Evolutionary conservation across 768 basidiomycete species (phyloP).

Genomic region (Boletales sp.): DNA sequence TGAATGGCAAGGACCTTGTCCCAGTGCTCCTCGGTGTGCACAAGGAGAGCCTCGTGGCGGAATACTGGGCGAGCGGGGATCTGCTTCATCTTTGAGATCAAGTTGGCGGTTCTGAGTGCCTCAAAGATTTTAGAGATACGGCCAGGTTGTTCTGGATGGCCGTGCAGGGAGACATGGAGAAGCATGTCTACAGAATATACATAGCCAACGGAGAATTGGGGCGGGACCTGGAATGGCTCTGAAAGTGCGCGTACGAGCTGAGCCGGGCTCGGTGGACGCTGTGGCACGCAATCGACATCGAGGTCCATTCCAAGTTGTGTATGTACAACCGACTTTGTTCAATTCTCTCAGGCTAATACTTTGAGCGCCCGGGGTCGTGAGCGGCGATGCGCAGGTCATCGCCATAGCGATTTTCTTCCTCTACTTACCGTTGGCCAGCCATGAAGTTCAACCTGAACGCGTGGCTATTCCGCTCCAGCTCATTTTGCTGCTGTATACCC

Average conservation of each 20-base stretch:
- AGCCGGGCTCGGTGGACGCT: conserved; percentile 18
- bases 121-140: conserved; percentile 78
- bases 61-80: conserved; percentile 72
- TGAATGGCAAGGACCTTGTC: conserved; percentile 81
- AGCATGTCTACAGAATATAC: conserved; percentile 89
- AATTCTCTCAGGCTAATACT: conserved; percentile 3
- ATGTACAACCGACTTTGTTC: no score
- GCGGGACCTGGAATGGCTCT: conserved; percentile 27
- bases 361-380: neutral
- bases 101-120: conserved; percentile 53
- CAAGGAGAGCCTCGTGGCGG: conserved; percentile 78
- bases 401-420: conserved; percentile 10
- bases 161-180: conserved; percentile 64
- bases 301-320: conserved; percentile 22
- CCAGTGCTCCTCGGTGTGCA: conserved; percentile 92
- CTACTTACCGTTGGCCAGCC: neutral
- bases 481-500: conserved; percentile 62
- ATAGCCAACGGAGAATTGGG: conserved; percentile 59
- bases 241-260: conserved; percentile 25
- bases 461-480: conserved; percentile 46
- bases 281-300: conserved; percentile 12
- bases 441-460: no score
- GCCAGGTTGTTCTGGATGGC: conserved; percentile 73
- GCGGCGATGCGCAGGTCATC: conserved; percentile 4
- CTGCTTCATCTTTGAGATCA: conserved; percentile 70